These are phyloP conservation scores for Xylaria sp. DNA, from an alignment of 2,329 filamentous ascomycete species.

Conservation along the genomic window DNA sequence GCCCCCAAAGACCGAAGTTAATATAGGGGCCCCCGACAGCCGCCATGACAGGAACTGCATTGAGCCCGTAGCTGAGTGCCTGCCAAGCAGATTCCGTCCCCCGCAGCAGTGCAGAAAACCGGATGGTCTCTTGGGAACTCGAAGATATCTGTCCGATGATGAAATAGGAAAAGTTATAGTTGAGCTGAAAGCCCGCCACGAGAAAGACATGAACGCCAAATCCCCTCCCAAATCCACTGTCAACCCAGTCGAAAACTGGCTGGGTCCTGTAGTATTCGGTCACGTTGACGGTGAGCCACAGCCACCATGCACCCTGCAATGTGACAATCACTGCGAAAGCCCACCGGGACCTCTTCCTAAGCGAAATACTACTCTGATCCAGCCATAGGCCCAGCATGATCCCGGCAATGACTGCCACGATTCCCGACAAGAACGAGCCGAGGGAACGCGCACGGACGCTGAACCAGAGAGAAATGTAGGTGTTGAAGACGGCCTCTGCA, in stretches of 20 bases:
- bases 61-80: conserved; percentile 71
- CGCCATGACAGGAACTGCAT: conserved; percentile 63
- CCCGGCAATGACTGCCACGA: conserved; percentile 66
- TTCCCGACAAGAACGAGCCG: conserved; percentile 70
- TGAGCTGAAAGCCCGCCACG: conserved; percentile 69
- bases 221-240: conserved; percentile 63
- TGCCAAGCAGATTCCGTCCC: conserved; percentile 75
- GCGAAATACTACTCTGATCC: conserved; percentile 57
- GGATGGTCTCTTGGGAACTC: conserved; percentile 65
- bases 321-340: conserved; percentile 58
- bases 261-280: conserved; percentile 59
- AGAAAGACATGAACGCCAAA: conserved; percentile 72
- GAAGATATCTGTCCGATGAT: conserved; percentile 67
- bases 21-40: conserved; percentile 69
- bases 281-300: conserved; percentile 69
- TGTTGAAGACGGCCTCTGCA: conserved; percentile 72
- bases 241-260: conserved; percentile 68
- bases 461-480: conserved; percentile 70
- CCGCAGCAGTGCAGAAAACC: conserved; percentile 68
- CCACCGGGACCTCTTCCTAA: conserved; percentile 56
- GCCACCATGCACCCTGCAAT: conserved; percentile 71
- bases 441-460: conserved; percentile 69
- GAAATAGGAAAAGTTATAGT: conserved; percentile 76
- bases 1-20: conserved; percentile 70
- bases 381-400: conserved; percentile 69